Evolutionary conservation across 179 eudicot genomes (phyloP).

Genomic region (Amaranthus tricolor): DNA sequence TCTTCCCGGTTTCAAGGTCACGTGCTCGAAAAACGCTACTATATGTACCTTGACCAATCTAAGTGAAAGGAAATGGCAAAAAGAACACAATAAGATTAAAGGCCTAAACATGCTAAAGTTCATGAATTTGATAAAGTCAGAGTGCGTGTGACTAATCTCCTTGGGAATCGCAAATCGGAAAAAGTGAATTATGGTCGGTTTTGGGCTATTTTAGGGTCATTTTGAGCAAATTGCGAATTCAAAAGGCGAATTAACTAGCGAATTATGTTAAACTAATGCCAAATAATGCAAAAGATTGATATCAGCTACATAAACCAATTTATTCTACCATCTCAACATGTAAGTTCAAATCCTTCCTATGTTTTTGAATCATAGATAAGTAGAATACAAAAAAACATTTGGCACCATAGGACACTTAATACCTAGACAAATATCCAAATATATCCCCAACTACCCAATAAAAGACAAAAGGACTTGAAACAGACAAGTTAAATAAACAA

Average conservation of each 20-base stretch:
- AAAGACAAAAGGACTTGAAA: slow-evolving; percentile 13
- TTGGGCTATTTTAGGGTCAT: no score
- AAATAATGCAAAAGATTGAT: no score
- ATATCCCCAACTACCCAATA: slow-evolving; percentile 16
- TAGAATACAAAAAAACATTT: slow-evolving; percentile 14
- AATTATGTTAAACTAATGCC: no score
- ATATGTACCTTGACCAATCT: slow-evolving; percentile 92
- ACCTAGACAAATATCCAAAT: slow-evolving; percentile 11
- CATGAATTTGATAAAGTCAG: not conserved
- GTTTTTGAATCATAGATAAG: slow-evolving; percentile 1
- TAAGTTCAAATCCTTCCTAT: no score
- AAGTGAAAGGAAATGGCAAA: slow-evolving; percentile 4
- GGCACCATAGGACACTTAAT: slow-evolving; percentile 15
- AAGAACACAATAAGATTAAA: not conserved
- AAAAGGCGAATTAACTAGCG: no score
- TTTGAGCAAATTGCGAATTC: no score
- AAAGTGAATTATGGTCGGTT: no score
- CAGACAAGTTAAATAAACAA: slow-evolving; percentile 24
- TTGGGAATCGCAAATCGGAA: no score
- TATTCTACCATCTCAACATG: no score
- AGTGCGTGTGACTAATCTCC: no score
- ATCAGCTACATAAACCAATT: no score
- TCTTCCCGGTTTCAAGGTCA: slow-evolving; percentile 60
- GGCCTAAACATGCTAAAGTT: not conserved
- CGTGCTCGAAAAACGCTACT: slow-evolving; percentile 84